Evolutionary conservation across 306 rosid genomes (phyloP).

Genomic region (Begonia loranthoides): DNA sequence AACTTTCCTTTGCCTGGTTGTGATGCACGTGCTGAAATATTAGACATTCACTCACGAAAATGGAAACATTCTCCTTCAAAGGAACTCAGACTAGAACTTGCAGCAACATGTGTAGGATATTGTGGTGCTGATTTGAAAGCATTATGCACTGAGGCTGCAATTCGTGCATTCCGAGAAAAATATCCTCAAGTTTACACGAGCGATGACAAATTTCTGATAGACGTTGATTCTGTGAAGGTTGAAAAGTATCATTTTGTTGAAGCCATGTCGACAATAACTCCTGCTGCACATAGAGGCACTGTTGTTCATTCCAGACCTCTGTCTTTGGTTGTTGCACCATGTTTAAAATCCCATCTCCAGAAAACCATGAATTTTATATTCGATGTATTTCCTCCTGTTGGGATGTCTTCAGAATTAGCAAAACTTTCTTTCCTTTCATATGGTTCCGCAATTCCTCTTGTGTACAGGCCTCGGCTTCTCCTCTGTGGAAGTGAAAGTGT

Average conservation of each 20-base stretch:
- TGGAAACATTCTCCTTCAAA: constrained; percentile 86
- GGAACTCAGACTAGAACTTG: constrained; percentile 72
- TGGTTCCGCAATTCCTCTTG: constrained; percentile 90
- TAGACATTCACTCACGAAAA: constrained; percentile 89
- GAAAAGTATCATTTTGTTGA: constrained; percentile 83
- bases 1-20: constrained; percentile 87
- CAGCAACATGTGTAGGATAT: constrained; percentile 96
- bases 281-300: constrained; percentile 97
- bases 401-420: constrained; percentile 55
- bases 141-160: constrained; percentile 98
- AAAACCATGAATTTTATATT: constrained; percentile 54
- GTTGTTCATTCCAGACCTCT: constrained; percentile 88
- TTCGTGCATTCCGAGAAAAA: constrained; percentile 85
- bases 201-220: constrained; percentile 90
- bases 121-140: constrained; percentile 99
- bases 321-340: constrained; percentile 82
- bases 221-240: constrained; percentile 82
- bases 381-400: constrained; percentile 59
- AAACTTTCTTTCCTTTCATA: constrained; percentile 80
- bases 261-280: constrained; percentile 95
- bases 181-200: constrained; percentile 95
- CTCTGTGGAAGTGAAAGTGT: constrained; percentile 86
- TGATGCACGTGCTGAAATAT: constrained; percentile 94
- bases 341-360: constrained; percentile 60
- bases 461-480: constrained; percentile 85